A percentile compares a stretch with the other conserved stretches of the same genome.
Conservation (phyloP, 345 rosid genomes). For the Nasturtium officinale region DNA sequence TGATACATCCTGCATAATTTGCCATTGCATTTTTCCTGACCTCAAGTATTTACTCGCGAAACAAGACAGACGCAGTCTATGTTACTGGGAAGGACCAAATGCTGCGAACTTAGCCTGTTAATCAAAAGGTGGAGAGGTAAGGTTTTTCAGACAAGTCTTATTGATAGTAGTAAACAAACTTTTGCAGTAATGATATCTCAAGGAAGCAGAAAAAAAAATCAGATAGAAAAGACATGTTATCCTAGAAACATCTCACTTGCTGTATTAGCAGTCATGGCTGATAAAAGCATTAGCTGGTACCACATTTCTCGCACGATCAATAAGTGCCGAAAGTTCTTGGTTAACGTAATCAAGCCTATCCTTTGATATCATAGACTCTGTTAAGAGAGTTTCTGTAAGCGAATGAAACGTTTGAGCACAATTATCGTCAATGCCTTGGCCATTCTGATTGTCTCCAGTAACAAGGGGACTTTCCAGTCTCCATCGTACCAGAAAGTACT, state of each 20-base stretch:
- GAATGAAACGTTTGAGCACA: constrained; percentile 69
- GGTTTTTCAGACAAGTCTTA: constrained; percentile 9
- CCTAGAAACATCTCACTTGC: neutral
- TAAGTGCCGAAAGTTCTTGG: constrained; percentile 60
- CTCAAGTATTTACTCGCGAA: constrained; percentile 4
- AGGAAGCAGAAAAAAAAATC: neutral
- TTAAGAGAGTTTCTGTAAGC: constrained; percentile 62
- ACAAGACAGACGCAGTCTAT: neutral
- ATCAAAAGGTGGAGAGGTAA: constrained; percentile 19
- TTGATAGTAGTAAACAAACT: neutral
- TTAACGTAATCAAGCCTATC: constrained; percentile 62
- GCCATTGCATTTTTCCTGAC: constrained; percentile 2
- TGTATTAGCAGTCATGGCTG: constrained; percentile 44
- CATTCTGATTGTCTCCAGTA: constrained; percentile 50
- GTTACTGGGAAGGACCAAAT: constrained; percentile 26
- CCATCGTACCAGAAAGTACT: constrained; percentile 79
- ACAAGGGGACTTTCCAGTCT: constrained; percentile 56
- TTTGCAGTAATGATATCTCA: constrained; percentile 10
- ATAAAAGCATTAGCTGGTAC: constrained; percentile 44
- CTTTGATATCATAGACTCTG: constrained; percentile 67
- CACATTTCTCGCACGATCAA: constrained; percentile 62
- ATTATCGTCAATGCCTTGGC: constrained; percentile 52
- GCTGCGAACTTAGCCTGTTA: constrained; percentile 24
- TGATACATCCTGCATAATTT: constrained; percentile 1
- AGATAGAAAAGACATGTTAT: constrained; percentile 9